A percentile compares a stretch with the other conserved stretches of the same genome.
Conservation (phyloP, 2,329 filamentous ascomycete species). For the Septoria petroselini region DNA sequence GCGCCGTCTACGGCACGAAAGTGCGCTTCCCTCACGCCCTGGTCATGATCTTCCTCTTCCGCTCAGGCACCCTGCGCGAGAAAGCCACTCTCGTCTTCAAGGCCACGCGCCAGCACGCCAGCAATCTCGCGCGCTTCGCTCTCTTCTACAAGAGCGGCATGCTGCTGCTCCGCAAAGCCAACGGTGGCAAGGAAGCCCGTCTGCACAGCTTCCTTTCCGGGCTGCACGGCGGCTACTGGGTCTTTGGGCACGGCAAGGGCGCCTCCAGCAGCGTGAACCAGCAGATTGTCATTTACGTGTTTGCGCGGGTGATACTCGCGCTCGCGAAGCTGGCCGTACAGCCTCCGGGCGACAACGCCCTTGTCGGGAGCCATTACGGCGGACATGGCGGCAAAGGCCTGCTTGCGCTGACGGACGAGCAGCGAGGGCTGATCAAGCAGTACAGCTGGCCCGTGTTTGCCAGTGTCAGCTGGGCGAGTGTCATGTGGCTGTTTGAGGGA, state of each 20-base stretch:
- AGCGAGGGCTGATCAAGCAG: conserved; percentile 45
- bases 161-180: conserved; percentile 62
- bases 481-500: conserved; percentile 94
- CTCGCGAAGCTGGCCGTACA: conserved; percentile 79
- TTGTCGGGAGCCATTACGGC: conserved; percentile 40
- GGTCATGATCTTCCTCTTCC: conserved; percentile 97
- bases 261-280: conserved; percentile 70
- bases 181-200: conserved; percentile 59
- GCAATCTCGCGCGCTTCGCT: conserved; percentile 88
- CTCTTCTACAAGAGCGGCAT: conserved; percentile 83
- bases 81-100: conserved; percentile 75
- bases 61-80: conserved; percentile 74
- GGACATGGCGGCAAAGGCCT: conserved; percentile 43
- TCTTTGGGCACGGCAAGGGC: conserved; percentile 79
- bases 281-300: conserved; percentile 98
- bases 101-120: conserved; percentile 85
- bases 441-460: conserved; percentile 94
- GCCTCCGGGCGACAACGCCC: conserved; percentile 45
- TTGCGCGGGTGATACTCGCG: conserved; percentile 82
- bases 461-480: conserved; percentile 80
- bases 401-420: conserved; percentile 40
- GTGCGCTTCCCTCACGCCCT: conserved; percentile 97
- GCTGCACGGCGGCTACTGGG: conserved; percentile 82
- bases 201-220: conserved; percentile 86
- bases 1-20: conserved; percentile 93